These are phyloP conservation scores for Carex scoparia DNA, from an alignment of 176 grass and related monocot genomes.

Conservation along the genomic window DNA sequence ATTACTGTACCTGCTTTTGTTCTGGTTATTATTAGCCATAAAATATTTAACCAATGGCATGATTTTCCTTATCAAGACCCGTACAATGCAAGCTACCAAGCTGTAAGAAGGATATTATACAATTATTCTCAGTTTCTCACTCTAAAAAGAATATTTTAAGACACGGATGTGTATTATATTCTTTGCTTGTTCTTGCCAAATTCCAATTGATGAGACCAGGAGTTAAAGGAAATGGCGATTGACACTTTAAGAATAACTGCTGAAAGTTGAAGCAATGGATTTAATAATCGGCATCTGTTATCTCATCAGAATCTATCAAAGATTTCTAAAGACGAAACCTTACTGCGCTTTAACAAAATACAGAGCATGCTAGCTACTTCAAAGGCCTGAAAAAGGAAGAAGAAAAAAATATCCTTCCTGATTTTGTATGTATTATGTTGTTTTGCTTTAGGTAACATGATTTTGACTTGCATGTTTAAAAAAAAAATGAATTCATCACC, in stretches of 20 bases:
- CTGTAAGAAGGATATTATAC: neutral
- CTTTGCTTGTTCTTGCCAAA: neutral
- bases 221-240: neutral
- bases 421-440: neutral
- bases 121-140: neutral
- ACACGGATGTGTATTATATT: neutral
- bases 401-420: neutral
- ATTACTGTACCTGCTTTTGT: neutral
- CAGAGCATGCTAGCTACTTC: neutral
- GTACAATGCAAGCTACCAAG: neutral
- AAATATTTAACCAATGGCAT: neutral
- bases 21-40: neutral
- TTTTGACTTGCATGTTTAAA: neutral
- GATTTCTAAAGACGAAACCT: neutral
- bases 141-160: constrained; percentile 1
- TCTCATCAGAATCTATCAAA: neutral
- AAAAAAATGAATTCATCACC: no score
- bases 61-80: neutral
- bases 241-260: neutral
- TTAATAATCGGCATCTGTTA: neutral
- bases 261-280: neutral
- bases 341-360: neutral
- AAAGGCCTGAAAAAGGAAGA: neutral
- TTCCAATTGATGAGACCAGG: neutral
- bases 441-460: neutral